Evolutionary conservation across 371 early-diverging fungal species (phyloP).

Genomic region (Syncephalis plumigaleata): DNA sequence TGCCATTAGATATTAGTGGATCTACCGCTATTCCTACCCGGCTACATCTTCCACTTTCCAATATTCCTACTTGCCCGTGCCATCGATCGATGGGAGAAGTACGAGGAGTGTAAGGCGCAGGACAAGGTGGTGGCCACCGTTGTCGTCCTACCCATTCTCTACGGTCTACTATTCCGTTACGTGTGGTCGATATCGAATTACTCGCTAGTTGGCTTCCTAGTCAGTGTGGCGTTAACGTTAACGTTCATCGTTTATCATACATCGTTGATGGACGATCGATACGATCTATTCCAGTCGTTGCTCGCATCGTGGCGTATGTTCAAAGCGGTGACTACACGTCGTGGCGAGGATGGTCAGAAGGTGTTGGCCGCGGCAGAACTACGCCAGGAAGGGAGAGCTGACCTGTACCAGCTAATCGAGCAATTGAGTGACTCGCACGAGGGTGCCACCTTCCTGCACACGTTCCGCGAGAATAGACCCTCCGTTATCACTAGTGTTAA

Average conservation of each 20-base stretch:
- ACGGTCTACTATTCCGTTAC: slow-evolving; percentile 13
- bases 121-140: slow-evolving; percentile 23
- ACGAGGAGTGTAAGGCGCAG: slow-evolving; percentile 30
- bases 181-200: slow-evolving; percentile 16
- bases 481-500: too few relatives aligned
- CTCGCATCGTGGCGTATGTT: slow-evolving; percentile 26
- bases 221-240: slow-evolving; percentile 16
- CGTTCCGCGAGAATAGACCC: too few relatives aligned
- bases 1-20: slow-evolving; percentile 17
- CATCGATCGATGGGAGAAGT: slow-evolving; percentile 22
- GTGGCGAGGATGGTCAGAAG: slow-evolving; percentile 17
- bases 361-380: neutral
- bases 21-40: slow-evolving; percentile 33
- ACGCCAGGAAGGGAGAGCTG: too few relatives aligned
- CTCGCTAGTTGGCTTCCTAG: slow-evolving; percentile 11
- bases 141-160: slow-evolving; percentile 16
- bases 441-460: too few relatives aligned
- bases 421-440: too few relatives aligned
- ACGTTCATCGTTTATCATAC: slow-evolving; percentile 27
- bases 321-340: slow-evolving; percentile 21
- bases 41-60: slow-evolving; percentile 28
- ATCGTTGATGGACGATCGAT: slow-evolving; percentile 24
- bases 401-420: too few relatives aligned
- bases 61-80: slow-evolving; percentile 23
- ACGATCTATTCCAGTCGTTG: slow-evolving; percentile 22